These are phyloP conservation scores for Aphanomyces stellatus DNA, from an alignment of 352 stramenopile genomes.

Conservation along the genomic window DNA sequence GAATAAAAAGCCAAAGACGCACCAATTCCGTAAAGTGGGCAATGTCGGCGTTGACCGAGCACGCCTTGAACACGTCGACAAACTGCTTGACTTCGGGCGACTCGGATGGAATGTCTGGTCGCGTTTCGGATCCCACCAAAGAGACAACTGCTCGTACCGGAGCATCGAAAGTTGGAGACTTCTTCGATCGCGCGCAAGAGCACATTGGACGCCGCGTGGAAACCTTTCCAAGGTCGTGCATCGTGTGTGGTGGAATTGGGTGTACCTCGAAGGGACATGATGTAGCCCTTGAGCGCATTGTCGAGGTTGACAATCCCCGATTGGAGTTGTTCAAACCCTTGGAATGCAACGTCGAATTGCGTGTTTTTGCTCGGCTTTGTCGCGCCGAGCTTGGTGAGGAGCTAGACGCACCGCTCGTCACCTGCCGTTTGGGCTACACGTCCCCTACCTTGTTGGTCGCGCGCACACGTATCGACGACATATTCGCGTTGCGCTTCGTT, in stretches of 20 bases:
- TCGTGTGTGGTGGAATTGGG: too few species aligned
- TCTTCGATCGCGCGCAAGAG: conserved; percentile 51
- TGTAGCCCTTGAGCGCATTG: conserved; percentile 41
- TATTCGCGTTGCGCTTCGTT: conserved; percentile 21
- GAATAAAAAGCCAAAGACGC: neutral
- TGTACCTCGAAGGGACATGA: conserved; percentile 43
- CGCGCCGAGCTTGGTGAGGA: conserved; percentile 53
- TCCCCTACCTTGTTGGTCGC: conserved; percentile 55
- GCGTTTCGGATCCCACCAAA: neutral
- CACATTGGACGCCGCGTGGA: conserved; percentile 45
- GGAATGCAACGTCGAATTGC: conserved; percentile 53
- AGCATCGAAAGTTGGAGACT: conserved; percentile 18
- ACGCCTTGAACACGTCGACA: conserved; percentile 45
- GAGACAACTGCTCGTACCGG: neutral
- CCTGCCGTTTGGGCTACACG: neutral
- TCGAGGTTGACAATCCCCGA: conserved; percentile 40
- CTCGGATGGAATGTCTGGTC: conserved; percentile 27
- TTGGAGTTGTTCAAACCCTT: conserved; percentile 52
- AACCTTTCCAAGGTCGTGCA: too few species aligned
- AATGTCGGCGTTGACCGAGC: conserved; percentile 52
- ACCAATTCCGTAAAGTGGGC: conserved; percentile 38
- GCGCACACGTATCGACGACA: conserved; percentile 68
- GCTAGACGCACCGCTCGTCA: conserved; percentile 17
- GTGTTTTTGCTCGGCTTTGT: conserved; percentile 72
- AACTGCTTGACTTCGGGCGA: conserved; percentile 53